These are phyloP conservation scores for Tylopilus vinaceipallidus DNA, from an alignment of 768 basidiomycete species.

Conservation along the genomic window DNA sequence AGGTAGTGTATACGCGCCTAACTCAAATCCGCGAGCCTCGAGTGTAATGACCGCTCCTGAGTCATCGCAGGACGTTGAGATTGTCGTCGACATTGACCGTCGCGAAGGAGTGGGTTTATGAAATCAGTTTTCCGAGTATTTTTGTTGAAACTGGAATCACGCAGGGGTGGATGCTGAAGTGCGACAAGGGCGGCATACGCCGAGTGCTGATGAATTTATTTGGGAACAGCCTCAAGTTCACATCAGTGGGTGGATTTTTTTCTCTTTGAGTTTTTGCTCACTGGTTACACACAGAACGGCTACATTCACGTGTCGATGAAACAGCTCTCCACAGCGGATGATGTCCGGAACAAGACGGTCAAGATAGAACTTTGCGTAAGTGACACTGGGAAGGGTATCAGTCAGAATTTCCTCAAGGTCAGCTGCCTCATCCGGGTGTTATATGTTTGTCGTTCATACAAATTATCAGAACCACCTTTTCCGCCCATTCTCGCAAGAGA, in stretches of 20 bases:
- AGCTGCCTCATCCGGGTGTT: slow-evolving; percentile 3
- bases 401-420: slow-evolving; percentile 88
- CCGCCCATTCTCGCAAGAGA: slow-evolving; percentile 97
- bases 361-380: slow-evolving; percentile 81
- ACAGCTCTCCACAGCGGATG: slow-evolving; percentile 58
- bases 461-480: slow-evolving; percentile 79
- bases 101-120: slow-evolving; percentile 54
- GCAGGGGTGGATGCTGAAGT: slow-evolving; percentile 83
- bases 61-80: slow-evolving; percentile 63
- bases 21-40: slow-evolving; percentile 43
- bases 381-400: slow-evolving; percentile 96
- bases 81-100: slow-evolving; percentile 81
- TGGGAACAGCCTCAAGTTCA: slow-evolving; percentile 93
- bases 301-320: slow-evolving; percentile 84
- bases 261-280: slow-evolving; percentile 2
- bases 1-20: slow-evolving; percentile 88
- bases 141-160: slow-evolving; percentile 8
- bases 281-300: slow-evolving; percentile 55
- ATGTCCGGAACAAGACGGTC: slow-evolving; percentile 54
- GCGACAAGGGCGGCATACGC: slow-evolving; percentile 90
- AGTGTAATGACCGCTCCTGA: slow-evolving; percentile 37
- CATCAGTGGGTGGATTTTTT: slow-evolving; percentile 49
- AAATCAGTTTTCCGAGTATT: not conserved
- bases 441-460: not conserved
- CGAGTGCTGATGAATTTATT: slow-evolving; percentile 94